These are phyloP conservation scores for Isabelozyma pseudorhagii DNA, from an alignment of 805 yeast species.

Conservation along the genomic window DNA sequence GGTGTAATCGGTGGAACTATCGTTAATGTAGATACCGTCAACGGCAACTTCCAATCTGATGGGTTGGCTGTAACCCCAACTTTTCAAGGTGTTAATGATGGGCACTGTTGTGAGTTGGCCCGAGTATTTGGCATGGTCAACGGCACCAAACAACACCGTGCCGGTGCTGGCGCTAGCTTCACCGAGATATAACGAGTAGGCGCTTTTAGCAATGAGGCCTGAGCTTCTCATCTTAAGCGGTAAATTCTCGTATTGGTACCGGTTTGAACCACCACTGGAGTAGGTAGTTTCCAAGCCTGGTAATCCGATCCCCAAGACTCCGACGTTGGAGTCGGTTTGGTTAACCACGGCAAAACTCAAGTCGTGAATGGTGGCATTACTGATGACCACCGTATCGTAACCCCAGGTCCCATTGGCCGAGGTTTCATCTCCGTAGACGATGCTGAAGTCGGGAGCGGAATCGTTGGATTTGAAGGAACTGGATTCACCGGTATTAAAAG, in stretches of 20 bases:
- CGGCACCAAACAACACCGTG: slow-evolving; percentile 40
- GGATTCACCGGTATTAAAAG: slow-evolving; percentile 43
- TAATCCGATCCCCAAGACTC: slow-evolving; percentile 75
- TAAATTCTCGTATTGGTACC: slow-evolving; percentile 35
- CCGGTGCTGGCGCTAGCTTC: slow-evolving; percentile 22
- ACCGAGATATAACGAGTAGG: slow-evolving; percentile 38
- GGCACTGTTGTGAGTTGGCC: slow-evolving; percentile 33
- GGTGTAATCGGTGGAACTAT: slow-evolving; percentile 5
- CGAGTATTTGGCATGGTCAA: slow-evolving; percentile 39
- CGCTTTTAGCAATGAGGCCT: slow-evolving; percentile 30
- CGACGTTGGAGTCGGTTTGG: slow-evolving; percentile 57
- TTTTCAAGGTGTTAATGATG: slow-evolving; percentile 38
- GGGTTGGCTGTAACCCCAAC: slow-evolving; percentile 31
- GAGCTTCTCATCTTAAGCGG: slow-evolving; percentile 29
- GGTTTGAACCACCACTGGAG: slow-evolving; percentile 7
- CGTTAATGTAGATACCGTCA: slow-evolving; percentile 27
- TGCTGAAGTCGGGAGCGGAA: slow-evolving; percentile 39
- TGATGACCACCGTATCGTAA: slow-evolving; percentile 54
- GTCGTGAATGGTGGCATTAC: slow-evolving; percentile 44
- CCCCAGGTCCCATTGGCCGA: slow-evolving; percentile 57
- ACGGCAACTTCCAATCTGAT: slow-evolving; percentile 50
- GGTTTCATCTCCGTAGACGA: slow-evolving; percentile 48
- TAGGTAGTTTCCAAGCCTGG: slow-evolving; percentile 64
- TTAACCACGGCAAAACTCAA: slow-evolving; percentile 76
- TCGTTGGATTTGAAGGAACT: slow-evolving; percentile 36